Base-by-base conservation (phyloP, 1,139 yeast genomes). In the Yamadazyma atmosphaerica region DNA sequence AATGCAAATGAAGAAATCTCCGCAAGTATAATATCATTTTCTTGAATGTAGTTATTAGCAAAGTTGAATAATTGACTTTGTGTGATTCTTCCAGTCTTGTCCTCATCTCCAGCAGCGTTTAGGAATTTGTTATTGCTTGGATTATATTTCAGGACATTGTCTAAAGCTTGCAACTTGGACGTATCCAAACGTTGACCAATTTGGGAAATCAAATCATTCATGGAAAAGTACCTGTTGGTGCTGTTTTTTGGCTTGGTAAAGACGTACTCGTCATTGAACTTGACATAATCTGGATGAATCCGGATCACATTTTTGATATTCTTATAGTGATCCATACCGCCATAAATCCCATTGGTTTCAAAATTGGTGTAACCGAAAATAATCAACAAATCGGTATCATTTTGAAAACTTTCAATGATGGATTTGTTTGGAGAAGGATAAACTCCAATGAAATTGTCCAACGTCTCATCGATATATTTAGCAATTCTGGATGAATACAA, bases 1-100 rank as follows among this genome's bases (percentile, higher is more conserved):
- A 86, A 86, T 57, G 82, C 77, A 58, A 85, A 77, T 2, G 95
- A 80, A 42, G 95, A 88, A 4, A 92, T 84, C 51, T 89, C 96
- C 33, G 80, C 72, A 31, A 88, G 71, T 11, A 88, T 56, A 18
- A 82, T 69, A 56, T 87, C 96, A 49, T 79, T 72, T 22, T 81
- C 79, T 50, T 69, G 64, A 31, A 86, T 54, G 46, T 66, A 65
- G 5, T 35, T 28, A 43, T 61, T 60, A 46, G 61, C 55, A 39
- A 61, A 63, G 38, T 65, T 68, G 37, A 57, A 52, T 40, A 68
- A 49, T 39, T 54, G 42, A 27, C 55, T 49, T 54, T 61, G 62
- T 14, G 58, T 60, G 27, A 68, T 53, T 38, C 46, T 42, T 6
- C 17, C 28, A 13, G 32, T 37, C 8, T 58, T 61, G 31, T 55